phyloP scores from a whole-genome alignment of 1,284 basidiomycete species.

The Polyporus tsugae region DNA sequence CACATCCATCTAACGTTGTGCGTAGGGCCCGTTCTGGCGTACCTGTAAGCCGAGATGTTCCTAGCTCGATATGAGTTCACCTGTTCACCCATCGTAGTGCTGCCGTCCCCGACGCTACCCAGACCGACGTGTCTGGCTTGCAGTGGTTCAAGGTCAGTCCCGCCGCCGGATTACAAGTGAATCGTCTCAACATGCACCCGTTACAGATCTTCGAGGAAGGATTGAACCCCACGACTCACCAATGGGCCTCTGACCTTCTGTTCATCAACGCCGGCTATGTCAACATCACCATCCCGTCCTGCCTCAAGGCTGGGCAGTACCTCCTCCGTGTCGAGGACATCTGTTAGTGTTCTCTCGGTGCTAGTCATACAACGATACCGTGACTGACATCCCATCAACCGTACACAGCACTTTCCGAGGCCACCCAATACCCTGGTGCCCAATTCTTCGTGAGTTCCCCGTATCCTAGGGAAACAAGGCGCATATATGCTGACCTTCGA shows the following conservation, averaged over 20 bases:
- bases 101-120: conserved; percentile 52
- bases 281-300: conserved; percentile 58
- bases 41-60: conserved; percentile 50
- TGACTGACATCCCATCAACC: not conserved
- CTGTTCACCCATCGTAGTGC: conserved; percentile 44
- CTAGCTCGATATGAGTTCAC: not conserved
- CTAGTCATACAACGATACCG: not conserved
- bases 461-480: not conserved
- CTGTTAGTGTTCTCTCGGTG: conserved; percentile 42
- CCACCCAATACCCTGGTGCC: conserved; percentile 55
- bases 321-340: conserved; percentile 62
- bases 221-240: conserved; percentile 40
- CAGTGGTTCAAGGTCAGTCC: conserved; percentile 61
- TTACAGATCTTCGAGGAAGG: conserved; percentile 54
- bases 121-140: conserved; percentile 56
- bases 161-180: not conserved
- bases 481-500: not conserved
- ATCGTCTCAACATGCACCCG: not conserved
- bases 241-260: conserved; percentile 58
- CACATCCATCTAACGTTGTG: not conserved
- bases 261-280: conserved; percentile 61
- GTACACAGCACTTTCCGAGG: conserved; percentile 49
- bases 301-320: conserved; percentile 58
- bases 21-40: conserved; percentile 58
- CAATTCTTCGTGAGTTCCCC: conserved; percentile 49